These are phyloP conservation scores for Mikania micrantha DNA, from an alignment of 129 eudicot genomes.

Conservation along the genomic window DNA sequence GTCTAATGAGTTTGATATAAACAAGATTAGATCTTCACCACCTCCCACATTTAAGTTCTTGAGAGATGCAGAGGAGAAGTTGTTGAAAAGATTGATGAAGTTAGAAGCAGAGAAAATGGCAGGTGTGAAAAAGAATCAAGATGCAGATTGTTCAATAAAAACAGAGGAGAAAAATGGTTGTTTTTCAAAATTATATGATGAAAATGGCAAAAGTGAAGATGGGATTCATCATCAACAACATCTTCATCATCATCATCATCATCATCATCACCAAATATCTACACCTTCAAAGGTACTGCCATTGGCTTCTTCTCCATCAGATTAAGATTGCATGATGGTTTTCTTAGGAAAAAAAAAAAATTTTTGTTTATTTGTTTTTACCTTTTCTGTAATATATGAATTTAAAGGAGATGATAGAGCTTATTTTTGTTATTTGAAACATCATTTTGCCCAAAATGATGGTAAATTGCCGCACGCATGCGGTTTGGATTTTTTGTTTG, in stretches of 20 bases:
- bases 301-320: slow-evolving; percentile 69
- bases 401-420: slow-evolving; percentile 14
- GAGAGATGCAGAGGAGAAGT: slow-evolving; percentile 92
- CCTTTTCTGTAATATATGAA: slow-evolving; percentile 4
- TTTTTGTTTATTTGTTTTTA: slow-evolving; percentile 7
- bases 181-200: slow-evolving; percentile 21
- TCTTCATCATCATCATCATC: no score
- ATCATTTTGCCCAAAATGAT: background rate
- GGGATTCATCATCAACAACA: background rate
- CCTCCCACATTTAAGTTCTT: slow-evolving; percentile 95
- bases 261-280: slow-evolving; percentile 29
- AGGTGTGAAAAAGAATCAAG: slow-evolving; percentile 21
- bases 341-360: background rate
- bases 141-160: slow-evolving; percentile 14
- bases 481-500: background rate
- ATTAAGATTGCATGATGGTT: slow-evolving; percentile 17
- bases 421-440: slow-evolving; percentile 5
- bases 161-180: slow-evolving; percentile 30
- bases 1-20: slow-evolving; percentile 44
- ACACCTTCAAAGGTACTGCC: slow-evolving; percentile 77
- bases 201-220: slow-evolving; percentile 35
- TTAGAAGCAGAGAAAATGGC: slow-evolving; percentile 53
- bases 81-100: slow-evolving; percentile 46
- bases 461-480: background rate
- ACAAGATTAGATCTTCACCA: slow-evolving; percentile 64